phyloP scores from a whole-genome alignment of 768 basidiomycete species.

The Kondoa malvinella region DNA sequence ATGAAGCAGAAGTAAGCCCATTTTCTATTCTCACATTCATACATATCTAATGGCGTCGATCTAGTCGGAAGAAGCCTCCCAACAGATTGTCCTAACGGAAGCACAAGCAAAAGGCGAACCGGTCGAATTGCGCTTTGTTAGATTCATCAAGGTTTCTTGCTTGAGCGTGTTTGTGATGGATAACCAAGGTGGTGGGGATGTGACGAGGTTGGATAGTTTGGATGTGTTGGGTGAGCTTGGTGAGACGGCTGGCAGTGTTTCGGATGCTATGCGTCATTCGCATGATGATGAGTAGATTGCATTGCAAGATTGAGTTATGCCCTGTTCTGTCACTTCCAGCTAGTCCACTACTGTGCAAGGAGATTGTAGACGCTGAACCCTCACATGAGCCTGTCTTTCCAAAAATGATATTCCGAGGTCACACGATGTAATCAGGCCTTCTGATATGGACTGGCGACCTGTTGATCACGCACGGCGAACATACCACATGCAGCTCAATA shows the following conservation, averaged over 20 bases:
- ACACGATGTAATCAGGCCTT: no score
- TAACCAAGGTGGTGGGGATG: neutral
- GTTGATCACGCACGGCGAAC: no score
- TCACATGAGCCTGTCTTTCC: no score
- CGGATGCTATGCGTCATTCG: neutral
- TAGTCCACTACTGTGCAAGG: neutral
- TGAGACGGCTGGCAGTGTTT: neutral
- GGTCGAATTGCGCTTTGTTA: neutral
- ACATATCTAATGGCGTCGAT: neutral
- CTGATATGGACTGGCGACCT: no score
- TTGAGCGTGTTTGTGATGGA: neutral
- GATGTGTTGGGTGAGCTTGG: neutral
- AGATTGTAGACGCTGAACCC: neutral
- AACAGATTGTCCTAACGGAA: conserved; percentile 41
- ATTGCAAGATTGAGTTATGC: neutral
- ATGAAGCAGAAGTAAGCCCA: conserved; percentile 36
- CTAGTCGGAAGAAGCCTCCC: conserved; percentile 38
- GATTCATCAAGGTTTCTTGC: neutral
- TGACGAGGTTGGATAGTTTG: neutral
- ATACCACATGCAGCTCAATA: no score
- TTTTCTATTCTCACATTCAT: neutral
- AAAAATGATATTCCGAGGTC: no score
- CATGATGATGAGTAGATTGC: neutral
- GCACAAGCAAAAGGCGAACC: conserved; percentile 31
- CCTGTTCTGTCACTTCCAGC: neutral